These are phyloP conservation scores for Diaporthe eres DNA, from an alignment of 2,329 filamentous ascomycete species.

Conservation along the genomic window DNA sequence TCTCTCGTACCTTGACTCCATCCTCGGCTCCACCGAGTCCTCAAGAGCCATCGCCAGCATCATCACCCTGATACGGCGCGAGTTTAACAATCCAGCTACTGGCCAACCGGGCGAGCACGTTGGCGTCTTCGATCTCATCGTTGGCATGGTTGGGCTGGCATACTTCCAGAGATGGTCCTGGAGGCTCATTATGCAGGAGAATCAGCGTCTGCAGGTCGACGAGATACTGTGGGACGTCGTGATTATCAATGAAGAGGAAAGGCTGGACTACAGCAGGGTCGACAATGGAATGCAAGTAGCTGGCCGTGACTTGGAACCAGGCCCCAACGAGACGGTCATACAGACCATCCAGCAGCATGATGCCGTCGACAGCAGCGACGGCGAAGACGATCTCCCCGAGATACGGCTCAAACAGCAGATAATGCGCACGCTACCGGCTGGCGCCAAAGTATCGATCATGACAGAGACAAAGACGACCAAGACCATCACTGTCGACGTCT, in stretches of 20 bases:
- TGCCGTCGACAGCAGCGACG: slow-evolving; percentile 47
- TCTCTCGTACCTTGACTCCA: slow-evolving; percentile 72
- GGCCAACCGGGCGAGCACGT: slow-evolving; percentile 72
- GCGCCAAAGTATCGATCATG: slow-evolving; percentile 72
- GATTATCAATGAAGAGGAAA: slow-evolving; percentile 70
- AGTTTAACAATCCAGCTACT: slow-evolving; percentile 75
- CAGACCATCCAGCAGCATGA: slow-evolving; percentile 55
- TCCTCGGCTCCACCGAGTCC: slow-evolving; percentile 78
- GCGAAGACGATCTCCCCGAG: slow-evolving; percentile 62
- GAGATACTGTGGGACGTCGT: slow-evolving; percentile 78
- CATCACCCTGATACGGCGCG: slow-evolving; percentile 73
- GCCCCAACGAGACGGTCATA: slow-evolving; percentile 48
- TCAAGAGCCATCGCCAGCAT: slow-evolving; percentile 78
- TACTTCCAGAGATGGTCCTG: slow-evolving; percentile 72
- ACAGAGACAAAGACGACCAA: slow-evolving; percentile 73
- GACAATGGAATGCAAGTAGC: slow-evolving; percentile 43
- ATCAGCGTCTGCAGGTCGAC: slow-evolving; percentile 61
- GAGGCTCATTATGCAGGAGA: slow-evolving; percentile 65
- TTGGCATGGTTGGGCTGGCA: slow-evolving; percentile 72
- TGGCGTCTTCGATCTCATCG: slow-evolving; percentile 71
- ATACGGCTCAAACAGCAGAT: slow-evolving; percentile 67
- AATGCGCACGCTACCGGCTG: slow-evolving; percentile 66
- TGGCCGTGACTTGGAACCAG: slow-evolving; percentile 45
- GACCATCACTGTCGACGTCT: slow-evolving; percentile 75
- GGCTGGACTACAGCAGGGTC: slow-evolving; percentile 63